Evolutionary conservation across 1,139 yeast genomes (phyloP).

Genomic region (Yamadazyma mexicana): DNA sequence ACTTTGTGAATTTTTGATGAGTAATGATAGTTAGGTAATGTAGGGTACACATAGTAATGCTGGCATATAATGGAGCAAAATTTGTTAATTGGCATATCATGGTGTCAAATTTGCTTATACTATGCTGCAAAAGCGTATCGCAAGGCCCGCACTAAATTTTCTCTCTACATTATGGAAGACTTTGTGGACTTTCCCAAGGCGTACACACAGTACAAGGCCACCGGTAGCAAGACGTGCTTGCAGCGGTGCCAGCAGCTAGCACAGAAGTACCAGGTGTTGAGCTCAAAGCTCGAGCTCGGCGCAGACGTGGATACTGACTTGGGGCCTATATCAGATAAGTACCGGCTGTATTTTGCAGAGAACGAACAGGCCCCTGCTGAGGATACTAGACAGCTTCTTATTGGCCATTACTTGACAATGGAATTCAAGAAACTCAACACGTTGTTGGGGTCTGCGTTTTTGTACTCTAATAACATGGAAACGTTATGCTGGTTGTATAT

Average conservation of each 20-base stretch:
- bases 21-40: too few species aligned
- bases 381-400: conserved; percentile 5
- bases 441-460: conserved; percentile 9
- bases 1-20: conserved; percentile 26
- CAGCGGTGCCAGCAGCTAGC: conserved; percentile 1
- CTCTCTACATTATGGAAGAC: conserved; percentile 8
- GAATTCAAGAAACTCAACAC: conserved; percentile 9
- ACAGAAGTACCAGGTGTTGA: conserved; percentile 4
- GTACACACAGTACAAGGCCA: conserved; percentile 5
- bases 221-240: conserved; percentile 4
- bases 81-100: too few species aligned
- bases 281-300: not conserved
- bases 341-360: conserved; percentile 7
- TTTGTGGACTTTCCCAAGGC: conserved; percentile 16
- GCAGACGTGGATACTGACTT: conserved; percentile 3
- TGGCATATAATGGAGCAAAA: too few species aligned
- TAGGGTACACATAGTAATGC: too few species aligned
- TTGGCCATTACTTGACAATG: conserved; percentile 12
- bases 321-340: conserved; percentile 2
- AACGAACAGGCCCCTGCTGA: conserved; percentile 6
- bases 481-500: conserved; percentile 14
- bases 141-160: not conserved
- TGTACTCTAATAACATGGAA: conserved; percentile 7
- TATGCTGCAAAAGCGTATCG: too few species aligned
- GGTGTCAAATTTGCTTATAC: too few species aligned